phyloP scores from a whole-genome alignment of 805 yeast species.

The Lachancea quebecensis region DNA sequence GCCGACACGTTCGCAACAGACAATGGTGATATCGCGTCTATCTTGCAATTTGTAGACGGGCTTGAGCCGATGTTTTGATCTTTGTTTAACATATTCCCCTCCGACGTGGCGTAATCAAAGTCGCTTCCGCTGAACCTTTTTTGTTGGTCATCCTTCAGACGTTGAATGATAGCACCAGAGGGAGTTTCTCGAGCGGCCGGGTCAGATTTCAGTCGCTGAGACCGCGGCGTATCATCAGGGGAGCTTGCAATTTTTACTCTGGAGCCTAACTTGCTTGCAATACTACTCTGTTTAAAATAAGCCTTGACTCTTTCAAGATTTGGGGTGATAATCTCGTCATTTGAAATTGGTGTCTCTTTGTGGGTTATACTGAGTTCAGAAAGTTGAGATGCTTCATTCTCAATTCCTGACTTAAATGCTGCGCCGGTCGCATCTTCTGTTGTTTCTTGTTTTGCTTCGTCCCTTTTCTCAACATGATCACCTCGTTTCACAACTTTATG shows the following conservation, averaged over 20 bases:
- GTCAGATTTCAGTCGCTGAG: slow-evolving; percentile 8
- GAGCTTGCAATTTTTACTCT: slow-evolving; percentile 10
- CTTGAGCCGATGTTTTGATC: neutral
- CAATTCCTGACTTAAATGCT: neutral
- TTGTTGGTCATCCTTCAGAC: neutral
- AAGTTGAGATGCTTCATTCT: no score
- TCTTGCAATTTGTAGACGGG: neutral
- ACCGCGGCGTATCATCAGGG: slow-evolving; percentile 16
- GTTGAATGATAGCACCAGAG: neutral
- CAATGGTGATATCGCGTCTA: neutral
- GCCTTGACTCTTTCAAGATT: slow-evolving; percentile 22
- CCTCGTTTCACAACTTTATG: neutral
- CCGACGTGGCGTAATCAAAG: neutral
- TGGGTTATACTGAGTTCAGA: no score
- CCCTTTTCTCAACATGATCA: neutral
- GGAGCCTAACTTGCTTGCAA: slow-evolving; percentile 12
- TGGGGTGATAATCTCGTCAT: slow-evolving; percentile 17
- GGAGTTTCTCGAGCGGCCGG: slow-evolving; percentile 1
- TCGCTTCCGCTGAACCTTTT: neutral
- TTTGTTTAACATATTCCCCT: neutral
- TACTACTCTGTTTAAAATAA: slow-evolving; percentile 17
- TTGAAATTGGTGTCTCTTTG: neutral
- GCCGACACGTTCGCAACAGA: neutral
- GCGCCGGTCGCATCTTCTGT: neutral
- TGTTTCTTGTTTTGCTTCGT: neutral